Conservation (phyloP, 2,329 filamentous ascomycete genomes). For the Trichoderma asperellum region DNA sequence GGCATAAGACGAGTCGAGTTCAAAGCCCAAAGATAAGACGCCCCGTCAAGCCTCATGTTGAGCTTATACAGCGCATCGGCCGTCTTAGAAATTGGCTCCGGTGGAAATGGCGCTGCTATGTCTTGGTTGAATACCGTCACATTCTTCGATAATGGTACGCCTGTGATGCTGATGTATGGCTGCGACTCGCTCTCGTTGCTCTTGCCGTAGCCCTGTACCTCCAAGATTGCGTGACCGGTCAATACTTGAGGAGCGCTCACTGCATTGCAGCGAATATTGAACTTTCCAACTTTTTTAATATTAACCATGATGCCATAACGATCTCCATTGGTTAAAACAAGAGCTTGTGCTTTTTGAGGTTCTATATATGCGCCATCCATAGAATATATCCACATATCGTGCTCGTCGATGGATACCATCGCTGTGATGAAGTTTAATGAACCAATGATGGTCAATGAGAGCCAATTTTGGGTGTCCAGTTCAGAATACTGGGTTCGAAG, state of each 20-base stretch:
- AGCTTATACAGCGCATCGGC: slow-evolving; percentile 53
- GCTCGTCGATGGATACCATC: slow-evolving; percentile 55
- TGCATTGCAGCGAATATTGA: slow-evolving; percentile 58
- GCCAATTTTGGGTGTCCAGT: slow-evolving; percentile 45
- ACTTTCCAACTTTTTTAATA: slow-evolving; percentile 53
- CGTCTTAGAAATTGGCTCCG: slow-evolving; percentile 45
- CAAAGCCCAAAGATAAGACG: slow-evolving; percentile 58
- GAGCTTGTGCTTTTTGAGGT: slow-evolving; percentile 53
- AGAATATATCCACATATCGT: slow-evolving; percentile 57
- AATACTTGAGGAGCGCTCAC: slow-evolving; percentile 58
- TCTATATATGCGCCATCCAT: slow-evolving; percentile 59
- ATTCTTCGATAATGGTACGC: slow-evolving; percentile 45
- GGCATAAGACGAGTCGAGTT: slow-evolving; percentile 51
- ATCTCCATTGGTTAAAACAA: slow-evolving; percentile 54
- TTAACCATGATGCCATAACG: slow-evolving; percentile 57
- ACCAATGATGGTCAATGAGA: slow-evolving; percentile 60
- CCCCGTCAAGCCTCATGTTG: slow-evolving; percentile 45
- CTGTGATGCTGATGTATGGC: slow-evolving; percentile 56
- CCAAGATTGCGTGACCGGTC: slow-evolving; percentile 55
- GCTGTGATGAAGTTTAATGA: slow-evolving; percentile 52
- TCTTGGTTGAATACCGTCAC: slow-evolving; percentile 51
- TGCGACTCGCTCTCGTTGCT: slow-evolving; percentile 35
- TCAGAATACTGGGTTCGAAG: slow-evolving; percentile 42
- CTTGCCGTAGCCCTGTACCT: slow-evolving; percentile 33
- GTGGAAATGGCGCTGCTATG: slow-evolving; percentile 52